Percentiles rank a stretch among this genome's conserved stretches.
Conservation (phyloP, 352 stramenopile genomes). For the Globisporangium middletonii region DNA sequence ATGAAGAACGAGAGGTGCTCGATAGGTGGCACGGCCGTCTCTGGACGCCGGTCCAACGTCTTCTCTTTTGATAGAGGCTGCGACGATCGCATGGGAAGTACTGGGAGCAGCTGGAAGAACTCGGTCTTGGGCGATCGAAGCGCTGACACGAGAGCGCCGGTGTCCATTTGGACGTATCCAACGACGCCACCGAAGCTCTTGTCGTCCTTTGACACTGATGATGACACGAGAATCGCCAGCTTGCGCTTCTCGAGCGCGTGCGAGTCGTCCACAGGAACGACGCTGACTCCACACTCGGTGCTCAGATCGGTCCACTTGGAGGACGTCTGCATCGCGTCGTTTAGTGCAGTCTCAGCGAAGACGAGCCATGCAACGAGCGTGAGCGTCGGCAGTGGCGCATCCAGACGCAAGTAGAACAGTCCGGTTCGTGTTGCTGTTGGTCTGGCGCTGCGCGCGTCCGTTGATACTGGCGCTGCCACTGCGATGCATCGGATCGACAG, state of each 20-base stretch:
- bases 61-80: not conserved
- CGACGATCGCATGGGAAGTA: not conserved
- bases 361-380: not conserved
- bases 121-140: conserved; percentile 7
- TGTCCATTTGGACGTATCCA: not conserved
- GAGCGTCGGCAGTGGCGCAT: not conserved
- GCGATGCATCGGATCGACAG: not conserved
- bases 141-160: not conserved
- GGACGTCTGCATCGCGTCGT: not conserved
- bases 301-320: not conserved
- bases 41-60: not conserved
- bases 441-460: not conserved
- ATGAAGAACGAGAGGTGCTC: not conserved
- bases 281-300: not conserved
- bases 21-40: not conserved
- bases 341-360: not conserved
- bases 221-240: conserved; percentile 1
- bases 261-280: not conserved
- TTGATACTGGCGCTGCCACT: not conserved
- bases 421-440: not conserved
- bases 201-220: too few relatives aligned
- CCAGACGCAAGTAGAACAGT: conserved; percentile 5
- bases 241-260: conserved; percentile 1
- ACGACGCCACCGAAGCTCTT: not conserved
- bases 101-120: conserved; percentile 5